Evolutionary conservation across 768 basidiomycete genomes (phyloP).

Genomic region (Epithele typhae): DNA sequence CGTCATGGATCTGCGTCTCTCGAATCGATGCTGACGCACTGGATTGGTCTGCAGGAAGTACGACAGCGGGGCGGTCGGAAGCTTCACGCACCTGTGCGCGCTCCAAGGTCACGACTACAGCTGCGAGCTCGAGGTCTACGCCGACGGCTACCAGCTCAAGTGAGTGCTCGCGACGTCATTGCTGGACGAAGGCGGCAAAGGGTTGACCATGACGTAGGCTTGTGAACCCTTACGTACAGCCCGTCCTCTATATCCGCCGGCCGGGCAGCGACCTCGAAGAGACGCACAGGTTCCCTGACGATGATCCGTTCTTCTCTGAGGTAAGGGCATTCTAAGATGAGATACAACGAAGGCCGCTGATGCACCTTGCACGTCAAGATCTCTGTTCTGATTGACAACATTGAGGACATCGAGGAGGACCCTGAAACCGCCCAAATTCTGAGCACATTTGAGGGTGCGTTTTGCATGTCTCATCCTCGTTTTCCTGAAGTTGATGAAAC

Average conservation of each 20-base stretch:
- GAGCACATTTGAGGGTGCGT: slow-evolving; percentile 76
- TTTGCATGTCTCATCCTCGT: no score
- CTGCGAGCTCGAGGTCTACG: slow-evolving; percentile 91
- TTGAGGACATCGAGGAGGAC: slow-evolving; percentile 88
- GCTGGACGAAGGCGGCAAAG: no score
- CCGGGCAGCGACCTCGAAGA: slow-evolving; percentile 80
- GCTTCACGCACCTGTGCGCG: slow-evolving; percentile 84
- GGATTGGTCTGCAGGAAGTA: slow-evolving; percentile 69
- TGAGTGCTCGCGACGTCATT: slow-evolving; percentile 25
- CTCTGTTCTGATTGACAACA: slow-evolving; percentile 83
- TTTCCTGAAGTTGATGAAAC: no score
- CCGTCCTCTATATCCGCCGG: slow-evolving; percentile 79
- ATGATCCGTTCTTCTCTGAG: slow-evolving; percentile 95
- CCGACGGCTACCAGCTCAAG: slow-evolving; percentile 90
- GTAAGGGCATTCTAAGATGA: slow-evolving; percentile 28
- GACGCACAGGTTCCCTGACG: slow-evolving; percentile 65
- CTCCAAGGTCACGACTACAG: slow-evolving; percentile 93
- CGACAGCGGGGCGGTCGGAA: slow-evolving; percentile 89
- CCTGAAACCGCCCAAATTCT: slow-evolving; percentile 77
- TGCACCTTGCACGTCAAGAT: slow-evolving; percentile 29
- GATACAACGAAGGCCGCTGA: not conserved
- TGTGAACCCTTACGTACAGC: slow-evolving; percentile 91
- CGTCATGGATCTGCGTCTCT: slow-evolving; percentile 5
- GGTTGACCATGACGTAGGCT: slow-evolving; percentile 40
- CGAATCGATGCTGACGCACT: no score